Evolutionary conservation across 2,329 filamentous ascomycete species (phyloP), one percentile per base, ranked within the genome.

Genomic region (Claviceps pazoutovae): DNA sequence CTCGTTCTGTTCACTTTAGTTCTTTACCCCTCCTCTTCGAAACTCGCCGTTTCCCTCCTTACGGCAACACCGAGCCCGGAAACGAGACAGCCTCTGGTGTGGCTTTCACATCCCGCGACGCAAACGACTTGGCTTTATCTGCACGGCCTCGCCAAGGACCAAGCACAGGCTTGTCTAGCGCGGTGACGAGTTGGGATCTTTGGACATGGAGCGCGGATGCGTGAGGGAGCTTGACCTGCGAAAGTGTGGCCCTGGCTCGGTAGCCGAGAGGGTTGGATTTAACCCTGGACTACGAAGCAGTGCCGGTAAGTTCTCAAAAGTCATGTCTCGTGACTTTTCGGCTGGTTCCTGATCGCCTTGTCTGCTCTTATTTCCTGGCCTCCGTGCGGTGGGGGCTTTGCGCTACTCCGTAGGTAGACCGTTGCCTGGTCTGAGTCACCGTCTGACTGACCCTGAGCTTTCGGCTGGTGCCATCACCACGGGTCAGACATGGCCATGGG

Each of bases 201-300:
- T 39, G 13, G 43, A 43, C n/a, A 54, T 54, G 53, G 53, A 54
- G 58, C 61, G 63, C 34, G 58, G 51, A 52, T 62, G 62, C 54
- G 66, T 75, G 59, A 67, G 70, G 57, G 73, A 76, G 68, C 70
- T 77, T 56, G 70, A 78, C 58, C 62, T 79, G 58, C 72, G 71
- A 56, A 65, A 68, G 51, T 73, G 68, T 55, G 66, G 71, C 52
- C 66, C 70, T 45, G 71, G 68, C 56, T 72, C 73, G 48, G 70
- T 79, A 56, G 71, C 72, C 51, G 74, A 78, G 62, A 71, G 71
- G 58, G 71, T 80, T 64, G 79, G 74, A 61, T 68, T 73, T 42
- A 72, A 82, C 43, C 78, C 78, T 2, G 78, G 72, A 36, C 66
- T 82, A 51, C 79, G 74, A 61, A 79, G 76, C 55, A 80, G 78